These are phyloP conservation scores for Cicer chorassanicum DNA, from an alignment of 306 rosid genomes.

Conservation along the genomic window DNA sequence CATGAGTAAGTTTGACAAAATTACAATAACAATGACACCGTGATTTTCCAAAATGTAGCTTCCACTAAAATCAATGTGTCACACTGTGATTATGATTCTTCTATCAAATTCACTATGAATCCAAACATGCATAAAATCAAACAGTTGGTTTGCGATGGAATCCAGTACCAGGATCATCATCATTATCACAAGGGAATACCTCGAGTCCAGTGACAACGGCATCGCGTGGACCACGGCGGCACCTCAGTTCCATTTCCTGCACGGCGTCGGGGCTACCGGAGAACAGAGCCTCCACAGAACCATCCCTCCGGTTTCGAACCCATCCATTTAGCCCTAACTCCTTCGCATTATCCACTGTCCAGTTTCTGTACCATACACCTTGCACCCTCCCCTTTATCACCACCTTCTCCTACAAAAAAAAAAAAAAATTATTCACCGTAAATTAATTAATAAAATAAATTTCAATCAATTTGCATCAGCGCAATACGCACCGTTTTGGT, in stretches of 20 bases:
- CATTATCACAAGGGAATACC: constrained; percentile 62
- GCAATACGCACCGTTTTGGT: constrained; percentile 64
- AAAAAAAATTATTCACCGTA: not conserved
- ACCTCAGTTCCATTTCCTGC: constrained; percentile 82
- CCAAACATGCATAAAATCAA: constrained; percentile 44
- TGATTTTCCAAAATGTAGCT: too few relatives aligned
- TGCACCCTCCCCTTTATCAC: constrained; percentile 88
- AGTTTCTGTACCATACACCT: constrained; percentile 57
- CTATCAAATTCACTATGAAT: too few relatives aligned
- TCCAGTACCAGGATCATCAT: constrained; percentile 59
- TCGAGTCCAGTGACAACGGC: constrained; percentile 77
- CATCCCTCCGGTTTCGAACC: constrained; percentile 59
- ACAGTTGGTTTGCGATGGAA: constrained; percentile 66
- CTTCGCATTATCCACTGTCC: constrained; percentile 56
- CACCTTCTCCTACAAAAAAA: constrained; percentile 58
- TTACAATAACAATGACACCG: too few relatives aligned
- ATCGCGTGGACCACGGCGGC: constrained; percentile 80
- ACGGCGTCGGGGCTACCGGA: constrained; percentile 48
- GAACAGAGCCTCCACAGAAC: constrained; percentile 59
- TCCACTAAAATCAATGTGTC: too few relatives aligned
- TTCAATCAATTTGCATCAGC: not conserved
- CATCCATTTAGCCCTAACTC: constrained; percentile 54
- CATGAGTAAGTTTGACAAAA: too few relatives aligned
- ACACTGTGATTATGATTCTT: too few relatives aligned
- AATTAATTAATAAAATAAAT: not conserved